Conservation (phyloP, 805 yeast genomes). For the Yarrowia bubula region DNA sequence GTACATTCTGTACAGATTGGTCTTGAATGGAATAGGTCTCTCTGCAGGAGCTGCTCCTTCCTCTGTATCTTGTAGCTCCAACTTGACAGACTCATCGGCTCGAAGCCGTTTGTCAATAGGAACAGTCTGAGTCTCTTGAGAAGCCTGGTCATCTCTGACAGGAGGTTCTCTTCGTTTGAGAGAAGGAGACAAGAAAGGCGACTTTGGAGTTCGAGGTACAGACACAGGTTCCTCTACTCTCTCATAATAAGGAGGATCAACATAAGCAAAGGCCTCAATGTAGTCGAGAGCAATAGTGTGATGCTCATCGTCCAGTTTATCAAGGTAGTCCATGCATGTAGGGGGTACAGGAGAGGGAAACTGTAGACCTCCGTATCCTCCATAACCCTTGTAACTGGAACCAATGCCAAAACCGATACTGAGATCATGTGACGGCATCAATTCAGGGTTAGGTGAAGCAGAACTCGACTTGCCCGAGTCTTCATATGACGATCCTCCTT, state of each 20-base stretch:
- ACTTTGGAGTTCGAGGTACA: conserved; percentile 9
- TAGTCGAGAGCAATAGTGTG: conserved; percentile 10
- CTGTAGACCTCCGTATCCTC: conserved; percentile 25
- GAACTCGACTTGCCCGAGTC: conserved; percentile 10
- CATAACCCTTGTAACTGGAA: conserved; percentile 15
- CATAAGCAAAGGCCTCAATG: conserved; percentile 15
- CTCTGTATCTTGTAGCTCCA: not conserved
- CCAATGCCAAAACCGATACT: conserved; percentile 13
- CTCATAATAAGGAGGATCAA: conserved; percentile 10
- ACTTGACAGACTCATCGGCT: not conserved
- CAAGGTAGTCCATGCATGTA: conserved; percentile 15
- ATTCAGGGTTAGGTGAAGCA: conserved; percentile 9
- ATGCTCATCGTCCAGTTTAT: conserved; percentile 1
- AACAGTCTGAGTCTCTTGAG: conserved; percentile 2
- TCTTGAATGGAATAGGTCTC: conserved; percentile 8
- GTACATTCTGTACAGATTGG: conserved; percentile 1
- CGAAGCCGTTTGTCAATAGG: conserved; percentile 9
- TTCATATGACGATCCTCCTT: conserved; percentile 20
- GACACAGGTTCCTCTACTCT: conserved; percentile 1
- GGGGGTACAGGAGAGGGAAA: conserved; percentile 21
- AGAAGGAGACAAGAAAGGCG: conserved; percentile 5
- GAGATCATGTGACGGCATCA: not conserved
- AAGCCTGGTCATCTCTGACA: not conserved
- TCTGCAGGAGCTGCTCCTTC: not conserved
- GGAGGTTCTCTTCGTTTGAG: conserved; percentile 8